Evolutionary conservation across 352 stramenopile species (phyloP).

Genomic region (Globisporangium alternatum): DNA sequence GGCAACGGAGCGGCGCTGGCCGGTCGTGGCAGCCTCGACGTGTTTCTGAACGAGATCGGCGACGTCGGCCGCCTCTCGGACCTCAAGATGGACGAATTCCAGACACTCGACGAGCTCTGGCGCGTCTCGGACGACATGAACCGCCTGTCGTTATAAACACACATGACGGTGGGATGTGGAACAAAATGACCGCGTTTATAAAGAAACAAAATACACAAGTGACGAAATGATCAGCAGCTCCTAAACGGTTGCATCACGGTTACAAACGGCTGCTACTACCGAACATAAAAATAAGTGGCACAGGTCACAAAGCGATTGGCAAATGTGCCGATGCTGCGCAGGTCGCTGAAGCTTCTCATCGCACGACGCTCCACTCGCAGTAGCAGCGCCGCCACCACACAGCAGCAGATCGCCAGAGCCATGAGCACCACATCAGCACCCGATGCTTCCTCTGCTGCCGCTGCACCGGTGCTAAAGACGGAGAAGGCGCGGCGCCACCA

Average conservation of each 20-base stretch:
- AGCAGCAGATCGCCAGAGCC: background rate
- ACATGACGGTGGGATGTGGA: background rate
- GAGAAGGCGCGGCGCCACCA: constrained; percentile 38
- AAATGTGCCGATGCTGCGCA: background rate
- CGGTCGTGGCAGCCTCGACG: constrained; percentile 59
- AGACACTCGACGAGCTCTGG: constrained; percentile 79
- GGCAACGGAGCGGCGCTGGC: constrained; percentile 45
- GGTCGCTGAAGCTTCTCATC: background rate
- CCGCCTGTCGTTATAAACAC: constrained; percentile 65
- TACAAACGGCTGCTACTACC: no score
- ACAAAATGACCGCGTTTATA: background rate
- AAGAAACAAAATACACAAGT: constrained; percentile 3
- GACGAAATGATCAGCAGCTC: background rate
- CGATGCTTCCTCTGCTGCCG: background rate
- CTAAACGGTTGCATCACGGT: no score
- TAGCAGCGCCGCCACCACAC: background rate
- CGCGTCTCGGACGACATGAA: constrained; percentile 85
- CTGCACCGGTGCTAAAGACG: constrained; percentile 3
- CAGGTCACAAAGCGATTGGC: no score
- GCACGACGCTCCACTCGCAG: background rate
- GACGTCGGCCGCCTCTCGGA: constrained; percentile 79
- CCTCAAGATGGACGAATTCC: constrained; percentile 85
- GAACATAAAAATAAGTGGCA: no score
- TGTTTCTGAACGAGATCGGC: constrained; percentile 80
- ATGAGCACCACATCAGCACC: background rate